Evolutionary conservation across 2,329 filamentous ascomycete genomes (phyloP).

Genomic region (Penicillium decumbens): DNA sequence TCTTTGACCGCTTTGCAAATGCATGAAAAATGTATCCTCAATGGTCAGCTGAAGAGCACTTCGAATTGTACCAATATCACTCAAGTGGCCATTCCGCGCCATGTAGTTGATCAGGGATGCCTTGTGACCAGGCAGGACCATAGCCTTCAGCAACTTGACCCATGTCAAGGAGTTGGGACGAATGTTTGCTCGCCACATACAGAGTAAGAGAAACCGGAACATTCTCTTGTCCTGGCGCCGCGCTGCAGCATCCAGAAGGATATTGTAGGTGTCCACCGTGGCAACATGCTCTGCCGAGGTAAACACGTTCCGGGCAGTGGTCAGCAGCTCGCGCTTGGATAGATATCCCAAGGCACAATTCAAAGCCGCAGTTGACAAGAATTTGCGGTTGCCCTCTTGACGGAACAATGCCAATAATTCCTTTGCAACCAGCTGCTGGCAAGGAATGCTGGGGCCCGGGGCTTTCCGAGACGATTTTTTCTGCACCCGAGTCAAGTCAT

Average conservation of each 20-base stretch:
- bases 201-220: conserved; percentile 37
- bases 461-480: conserved; percentile 1
- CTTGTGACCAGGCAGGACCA: conserved; percentile 25
- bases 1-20: conserved; percentile 32
- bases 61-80: conserved; percentile 22
- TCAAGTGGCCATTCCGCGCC: conserved; percentile 30
- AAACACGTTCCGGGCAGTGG: conserved; percentile 33
- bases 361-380: conserved; percentile 40
- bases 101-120: conserved; percentile 29
- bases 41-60: conserved; percentile 30
- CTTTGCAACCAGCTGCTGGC: conserved; percentile 16
- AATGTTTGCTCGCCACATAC: conserved; percentile 39
- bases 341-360: conserved; percentile 41
- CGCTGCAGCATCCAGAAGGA: conserved; percentile 40
- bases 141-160: conserved; percentile 37
- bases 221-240: conserved; percentile 35
- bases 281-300: conserved; percentile 33
- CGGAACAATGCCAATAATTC: conserved; percentile 33
- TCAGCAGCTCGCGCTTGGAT: conserved; percentile 30
- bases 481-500: conserved; percentile 29
- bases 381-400: conserved; percentile 25
- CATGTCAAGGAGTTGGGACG: conserved; percentile 42
- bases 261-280: conserved; percentile 43
- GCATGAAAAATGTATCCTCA: conserved; percentile 29
- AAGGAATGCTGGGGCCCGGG: conserved; percentile 10